A percentile compares a stretch with the other conserved stretches of the same genome.
These are phyloP conservation scores for Clitoria ternatea DNA, from an alignment of 306 rosid species.

Conservation along the genomic window DNA sequence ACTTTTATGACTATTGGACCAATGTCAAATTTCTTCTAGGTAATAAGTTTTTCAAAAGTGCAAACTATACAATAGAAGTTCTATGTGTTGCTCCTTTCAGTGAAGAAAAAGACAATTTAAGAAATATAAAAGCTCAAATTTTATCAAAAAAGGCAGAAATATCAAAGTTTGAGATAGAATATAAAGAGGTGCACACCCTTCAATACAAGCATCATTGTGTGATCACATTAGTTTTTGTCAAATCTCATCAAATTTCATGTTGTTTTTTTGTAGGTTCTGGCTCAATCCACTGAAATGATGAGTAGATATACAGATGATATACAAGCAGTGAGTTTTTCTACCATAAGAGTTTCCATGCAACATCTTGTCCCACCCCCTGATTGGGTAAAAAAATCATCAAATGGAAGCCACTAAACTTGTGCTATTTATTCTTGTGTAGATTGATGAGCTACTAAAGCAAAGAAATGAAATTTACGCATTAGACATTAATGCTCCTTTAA, in stretches of 20 bases:
- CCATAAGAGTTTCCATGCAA: neutral
- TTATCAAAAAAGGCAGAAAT: conserved; percentile 85
- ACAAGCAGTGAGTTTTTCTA: conserved; percentile 66
- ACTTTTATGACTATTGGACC: neutral
- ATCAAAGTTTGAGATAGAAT: conserved; percentile 93
- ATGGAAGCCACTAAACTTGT: conserved; percentile 7
- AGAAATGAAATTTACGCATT: conserved; percentile 88
- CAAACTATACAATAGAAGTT: conserved; percentile 85
- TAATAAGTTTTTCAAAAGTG: conserved; percentile 96
- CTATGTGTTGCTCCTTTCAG: conserved; percentile 66
- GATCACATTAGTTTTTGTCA: neutral
- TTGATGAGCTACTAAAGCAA: conserved; percentile 84
- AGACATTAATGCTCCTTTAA: conserved; percentile 65
- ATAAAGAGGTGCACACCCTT: conserved; percentile 73
- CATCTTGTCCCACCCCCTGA: neutral
- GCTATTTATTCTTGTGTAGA: conserved; percentile 43
- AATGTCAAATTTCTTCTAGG: conserved; percentile 47
- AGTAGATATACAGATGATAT: conserved; percentile 85
- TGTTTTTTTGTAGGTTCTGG: conserved; percentile 59
- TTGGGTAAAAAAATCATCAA: neutral
- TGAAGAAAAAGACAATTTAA: conserved; percentile 73
- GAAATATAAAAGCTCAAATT: conserved; percentile 73
- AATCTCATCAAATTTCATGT: conserved; percentile 16
- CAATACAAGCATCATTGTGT: conserved; percentile 18
- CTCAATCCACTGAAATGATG: conserved; percentile 96